Evolutionary conservation across 345 rosid species (phyloP).

Genomic region (Bruguiera gymnorhiza): DNA sequence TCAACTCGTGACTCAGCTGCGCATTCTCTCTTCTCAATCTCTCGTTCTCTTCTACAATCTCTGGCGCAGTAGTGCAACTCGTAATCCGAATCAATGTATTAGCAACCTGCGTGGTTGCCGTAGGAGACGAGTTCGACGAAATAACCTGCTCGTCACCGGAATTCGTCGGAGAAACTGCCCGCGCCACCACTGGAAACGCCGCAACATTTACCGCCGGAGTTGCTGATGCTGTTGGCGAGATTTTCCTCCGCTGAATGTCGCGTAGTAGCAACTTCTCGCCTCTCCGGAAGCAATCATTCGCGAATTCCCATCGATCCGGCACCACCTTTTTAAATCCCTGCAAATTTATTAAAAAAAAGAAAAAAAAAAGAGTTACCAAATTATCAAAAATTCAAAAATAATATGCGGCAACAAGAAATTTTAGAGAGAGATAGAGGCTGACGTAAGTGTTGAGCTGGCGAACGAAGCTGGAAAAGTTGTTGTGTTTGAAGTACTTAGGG

Average conservation of each 20-base stretch:
- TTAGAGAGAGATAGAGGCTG: conserved; percentile 4
- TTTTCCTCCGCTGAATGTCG: conserved; percentile 82
- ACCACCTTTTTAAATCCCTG: conserved; percentile 84
- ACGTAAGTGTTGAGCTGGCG: conserved; percentile 95
- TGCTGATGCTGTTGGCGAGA: conserved; percentile 16
- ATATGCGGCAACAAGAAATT: background rate
- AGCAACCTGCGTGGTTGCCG: background rate
- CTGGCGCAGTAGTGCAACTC: conserved; percentile 41
- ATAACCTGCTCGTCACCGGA: conserved; percentile 36
- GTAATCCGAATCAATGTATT: conserved; percentile 35
- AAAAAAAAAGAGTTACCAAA: no score
- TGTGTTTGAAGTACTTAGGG: conserved; percentile 82
- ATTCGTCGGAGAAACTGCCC: conserved; percentile 25
- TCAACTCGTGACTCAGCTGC: conserved; percentile 31
- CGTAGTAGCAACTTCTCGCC: conserved; percentile 66
- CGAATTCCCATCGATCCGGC: conserved; percentile 95
- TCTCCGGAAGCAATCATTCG: conserved; percentile 68
- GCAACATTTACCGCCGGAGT: conserved; percentile 4
- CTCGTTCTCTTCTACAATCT: conserved; percentile 42
- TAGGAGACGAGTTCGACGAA: conserved; percentile 15
- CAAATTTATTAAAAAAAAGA: no score
- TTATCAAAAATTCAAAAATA: background rate
- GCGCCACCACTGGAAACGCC: conserved; percentile 20
- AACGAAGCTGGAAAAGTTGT: conserved; percentile 89
- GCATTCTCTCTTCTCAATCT: conserved; percentile 39